Evolutionary conservation across 2,329 filamentous ascomycete genomes (phyloP), one percentile per base, ranked within the genome.

Genomic region (Xylaria digitata): DNA sequence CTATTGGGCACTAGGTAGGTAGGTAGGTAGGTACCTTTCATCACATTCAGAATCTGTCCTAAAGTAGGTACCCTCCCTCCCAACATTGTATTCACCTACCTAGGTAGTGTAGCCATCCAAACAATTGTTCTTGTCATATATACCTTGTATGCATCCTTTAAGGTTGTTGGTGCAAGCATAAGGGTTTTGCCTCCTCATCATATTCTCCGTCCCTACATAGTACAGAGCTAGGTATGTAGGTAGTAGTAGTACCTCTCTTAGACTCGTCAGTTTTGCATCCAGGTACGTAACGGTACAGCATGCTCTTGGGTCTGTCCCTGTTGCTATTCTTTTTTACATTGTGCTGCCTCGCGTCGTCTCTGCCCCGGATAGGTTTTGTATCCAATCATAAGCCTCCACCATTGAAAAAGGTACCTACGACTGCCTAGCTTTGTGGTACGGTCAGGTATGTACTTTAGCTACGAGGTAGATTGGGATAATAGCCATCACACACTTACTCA

Each of bases 261-360:
- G 49, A 30, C 40, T 40, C 21, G 11, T 52, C 53, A 7, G 23
- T 52, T 15, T 45, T 48, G 21, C 32, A 49, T 37, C 17, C 15
- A 59, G 21, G 54, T 55, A 55, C 49, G 34, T 34, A 7, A 34
- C 32, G 9, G 15, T 59, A 43, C 48, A 7, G n/a, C 19, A 54
- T 15, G 37, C 37, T 40, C 37, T 13, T 40, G 37, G 37, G 37
- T 26, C 26, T 26, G 26, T 26, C 11, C 37, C 37, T 40, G 11
- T 15, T 34, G 7, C 3, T 48, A 8, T 30, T 45, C 3, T 43
- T 57, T 37, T 53, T 50, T n/a, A n/a, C 8, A 40, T 54, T 46
- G 46, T 54, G 46, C 46, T 52, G 55, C 55, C 49, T 64, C 49
- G 55, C 55, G 19, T 64, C 55, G 30, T 46, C 54, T 49, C 55